These are phyloP conservation scores for Aureobasidium lini DNA, from an alignment of 2,329 filamentous ascomycete species.

Conservation along the genomic window DNA sequence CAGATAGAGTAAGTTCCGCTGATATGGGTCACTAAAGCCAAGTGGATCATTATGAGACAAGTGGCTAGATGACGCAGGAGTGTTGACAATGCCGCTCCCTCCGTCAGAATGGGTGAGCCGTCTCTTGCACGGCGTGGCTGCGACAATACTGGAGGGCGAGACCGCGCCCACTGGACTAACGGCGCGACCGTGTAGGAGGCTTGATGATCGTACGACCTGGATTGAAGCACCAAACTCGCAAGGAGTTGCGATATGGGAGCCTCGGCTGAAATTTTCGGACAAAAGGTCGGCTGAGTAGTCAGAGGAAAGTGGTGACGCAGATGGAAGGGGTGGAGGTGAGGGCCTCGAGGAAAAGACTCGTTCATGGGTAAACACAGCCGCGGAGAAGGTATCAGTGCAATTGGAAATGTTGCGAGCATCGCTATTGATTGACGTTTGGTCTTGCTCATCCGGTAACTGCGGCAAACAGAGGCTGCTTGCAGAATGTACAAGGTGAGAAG, in stretches of 20 bases:
- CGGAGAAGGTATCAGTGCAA: background rate
- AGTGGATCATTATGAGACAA: background rate
- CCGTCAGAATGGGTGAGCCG: background rate
- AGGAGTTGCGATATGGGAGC: background rate
- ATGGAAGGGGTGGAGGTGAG: background rate
- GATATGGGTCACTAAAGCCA: background rate
- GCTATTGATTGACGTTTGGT: background rate
- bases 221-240: background rate
- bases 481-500: background rate
- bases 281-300: slow-evolving; percentile 1
- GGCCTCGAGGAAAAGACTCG: background rate
- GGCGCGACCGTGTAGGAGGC: background rate
- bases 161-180: background rate
- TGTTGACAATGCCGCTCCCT: background rate
- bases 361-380: background rate
- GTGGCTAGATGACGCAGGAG: background rate
- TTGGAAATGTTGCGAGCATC: background rate
- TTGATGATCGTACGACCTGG: background rate
- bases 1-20: background rate
- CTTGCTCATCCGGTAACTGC: background rate
- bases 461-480: background rate
- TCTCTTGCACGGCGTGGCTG: background rate
- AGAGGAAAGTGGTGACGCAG: background rate
- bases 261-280: background rate
- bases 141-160: background rate